phyloP scores from a whole-genome alignment of 2,329 filamentous ascomycete genomes.

The Metarhizium album region DNA sequence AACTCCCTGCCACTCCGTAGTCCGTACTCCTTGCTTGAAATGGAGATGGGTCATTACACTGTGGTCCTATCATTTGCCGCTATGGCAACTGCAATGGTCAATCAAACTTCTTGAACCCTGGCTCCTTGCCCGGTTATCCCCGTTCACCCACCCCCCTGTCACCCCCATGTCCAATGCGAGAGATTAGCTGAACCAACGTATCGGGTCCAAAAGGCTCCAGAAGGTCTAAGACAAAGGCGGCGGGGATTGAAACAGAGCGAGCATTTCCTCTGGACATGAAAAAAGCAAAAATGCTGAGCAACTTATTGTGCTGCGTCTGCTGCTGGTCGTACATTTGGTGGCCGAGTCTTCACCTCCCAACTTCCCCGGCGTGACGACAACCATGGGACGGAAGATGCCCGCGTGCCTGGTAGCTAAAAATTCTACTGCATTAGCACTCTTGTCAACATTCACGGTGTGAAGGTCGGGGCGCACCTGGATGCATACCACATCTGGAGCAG shows the following conservation, averaged over 20 bases:
- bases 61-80: neutral
- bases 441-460: neutral
- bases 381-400: neutral
- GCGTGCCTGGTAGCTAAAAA: neutral
- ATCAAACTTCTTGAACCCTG: neutral
- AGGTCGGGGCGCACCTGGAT: neutral
- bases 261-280: neutral
- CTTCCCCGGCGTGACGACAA: neutral
- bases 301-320: neutral
- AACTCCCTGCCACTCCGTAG: neutral
- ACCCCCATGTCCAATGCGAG: neutral
- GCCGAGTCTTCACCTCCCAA: neutral
- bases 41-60: neutral
- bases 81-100: neutral
- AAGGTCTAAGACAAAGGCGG: neutral
- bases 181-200: conserved; percentile 11
- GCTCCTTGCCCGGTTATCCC: neutral
- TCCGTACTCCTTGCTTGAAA: neutral
- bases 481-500: neutral
- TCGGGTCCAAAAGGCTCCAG: conserved; percentile 7
- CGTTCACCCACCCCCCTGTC: conserved; percentile 1
- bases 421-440: neutral
- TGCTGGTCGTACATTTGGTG: neutral
- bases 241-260: neutral
- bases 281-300: neutral